A percentile compares a stretch with the other conserved stretches of the same genome.
These are phyloP conservation scores for Suillus subalutaceus DNA, from an alignment of 768 basidiomycete species.

Conservation along the genomic window DNA sequence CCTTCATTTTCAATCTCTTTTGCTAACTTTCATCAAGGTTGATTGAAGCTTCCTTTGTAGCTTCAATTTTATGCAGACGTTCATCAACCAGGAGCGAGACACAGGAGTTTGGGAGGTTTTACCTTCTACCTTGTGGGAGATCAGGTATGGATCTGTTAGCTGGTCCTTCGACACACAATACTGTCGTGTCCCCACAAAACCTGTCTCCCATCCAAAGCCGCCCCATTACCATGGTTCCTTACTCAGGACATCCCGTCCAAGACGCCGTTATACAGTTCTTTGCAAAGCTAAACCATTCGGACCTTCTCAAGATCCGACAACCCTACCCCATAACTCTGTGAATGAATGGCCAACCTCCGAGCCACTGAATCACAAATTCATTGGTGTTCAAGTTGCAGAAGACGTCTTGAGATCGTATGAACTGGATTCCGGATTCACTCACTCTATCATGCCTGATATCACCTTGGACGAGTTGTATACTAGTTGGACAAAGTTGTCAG, in stretches of 20 bases:
- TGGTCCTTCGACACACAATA: conserved; percentile 10
- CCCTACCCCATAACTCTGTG: neutral
- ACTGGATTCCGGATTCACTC: conserved; percentile 43
- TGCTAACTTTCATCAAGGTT: neutral
- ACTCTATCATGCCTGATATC: conserved; percentile 21
- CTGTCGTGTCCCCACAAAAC: neutral
- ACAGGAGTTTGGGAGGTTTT: conserved; percentile 10
- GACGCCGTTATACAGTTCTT: conserved; percentile 11
- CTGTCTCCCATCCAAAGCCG: conserved; percentile 26
- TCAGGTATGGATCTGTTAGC: conserved; percentile 10
- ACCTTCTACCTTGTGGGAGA: conserved; percentile 11
- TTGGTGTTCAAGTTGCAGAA: conserved; percentile 41
- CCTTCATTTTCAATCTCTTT: too few relatives aligned
- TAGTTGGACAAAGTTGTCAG: conserved; percentile 7
- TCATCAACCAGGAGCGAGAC: neutral
- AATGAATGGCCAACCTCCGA: conserved; percentile 1
- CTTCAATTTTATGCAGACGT: conserved; percentile 14
- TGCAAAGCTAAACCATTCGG: conserved; percentile 8
- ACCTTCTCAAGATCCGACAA: conserved; percentile 13
- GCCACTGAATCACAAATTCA: conserved; percentile 42
- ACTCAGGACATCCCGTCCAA: conserved; percentile 23
- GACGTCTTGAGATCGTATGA: conserved; percentile 45
- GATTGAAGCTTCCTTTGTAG: conserved; percentile 10
- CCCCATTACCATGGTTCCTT: conserved; percentile 39
- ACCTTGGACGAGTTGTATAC: conserved; percentile 3